These are phyloP conservation scores for Lodderomyces pseudojiufengensis DNA, from an alignment of 1,139 yeast genomes.

Conservation along the genomic window DNA sequence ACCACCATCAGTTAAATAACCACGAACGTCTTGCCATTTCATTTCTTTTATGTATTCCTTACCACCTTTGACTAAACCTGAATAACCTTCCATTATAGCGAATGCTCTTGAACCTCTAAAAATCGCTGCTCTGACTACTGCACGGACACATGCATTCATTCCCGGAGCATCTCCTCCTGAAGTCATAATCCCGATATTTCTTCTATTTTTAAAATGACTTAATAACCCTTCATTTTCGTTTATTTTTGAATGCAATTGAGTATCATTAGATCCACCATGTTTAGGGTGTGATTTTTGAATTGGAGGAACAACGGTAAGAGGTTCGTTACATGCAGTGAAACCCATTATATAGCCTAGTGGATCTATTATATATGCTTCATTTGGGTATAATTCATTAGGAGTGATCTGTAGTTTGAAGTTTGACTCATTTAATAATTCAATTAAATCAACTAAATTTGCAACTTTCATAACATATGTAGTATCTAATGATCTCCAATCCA, in stretches of 20 bases:
- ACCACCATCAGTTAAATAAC: constrained; percentile 73
- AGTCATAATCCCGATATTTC: constrained; percentile 77
- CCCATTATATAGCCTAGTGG: constrained; percentile 69
- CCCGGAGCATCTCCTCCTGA: constrained; percentile 90
- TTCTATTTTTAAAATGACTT: constrained; percentile 2
- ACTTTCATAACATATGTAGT: constrained; percentile 38
- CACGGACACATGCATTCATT: constrained; percentile 80
- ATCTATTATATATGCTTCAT: constrained; percentile 63
- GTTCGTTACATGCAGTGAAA: constrained; percentile 56
- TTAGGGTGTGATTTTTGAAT: constrained; percentile 16
- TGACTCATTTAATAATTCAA: constrained; percentile 26
- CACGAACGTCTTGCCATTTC: constrained; percentile 77
- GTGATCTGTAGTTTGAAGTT: constrained; percentile 32
- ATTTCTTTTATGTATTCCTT: constrained; percentile 54
- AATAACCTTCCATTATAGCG: constrained; percentile 75
- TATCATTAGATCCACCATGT: constrained; percentile 1
- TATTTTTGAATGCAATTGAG: constrained; percentile 25
- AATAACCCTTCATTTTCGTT: constrained; percentile 24
- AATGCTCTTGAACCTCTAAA: constrained; percentile 68
- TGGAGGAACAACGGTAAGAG: constrained; percentile 52
- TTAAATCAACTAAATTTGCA: constrained; percentile 31
- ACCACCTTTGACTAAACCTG: constrained; percentile 72
- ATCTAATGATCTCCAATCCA: constrained; percentile 53
- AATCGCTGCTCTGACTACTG: constrained; percentile 73
- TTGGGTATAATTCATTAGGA: constrained; percentile 67